A percentile compares a stretch with the other conserved stretches of the same genome.
These are phyloP conservation scores for Coriolopsis trogii DNA, from an alignment of 1,284 basidiomycete species.

Conservation along the genomic window DNA sequence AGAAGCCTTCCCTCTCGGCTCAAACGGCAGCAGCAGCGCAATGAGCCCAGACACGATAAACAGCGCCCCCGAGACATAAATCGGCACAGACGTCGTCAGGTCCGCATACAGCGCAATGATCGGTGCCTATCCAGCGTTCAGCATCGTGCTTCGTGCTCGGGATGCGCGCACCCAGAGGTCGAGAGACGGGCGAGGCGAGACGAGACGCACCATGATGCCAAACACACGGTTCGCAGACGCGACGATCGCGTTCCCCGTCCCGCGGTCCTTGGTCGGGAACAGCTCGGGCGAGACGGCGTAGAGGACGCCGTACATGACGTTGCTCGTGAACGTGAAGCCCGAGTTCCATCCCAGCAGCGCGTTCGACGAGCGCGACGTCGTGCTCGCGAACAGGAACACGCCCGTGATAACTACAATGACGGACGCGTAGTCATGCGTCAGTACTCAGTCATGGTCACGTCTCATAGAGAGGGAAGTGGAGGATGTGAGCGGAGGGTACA, in stretches of 20 bases:
- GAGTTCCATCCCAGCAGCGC: conserved; percentile 76
- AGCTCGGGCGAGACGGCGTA: conserved; percentile 71
- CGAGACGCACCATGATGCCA: conserved; percentile 54
- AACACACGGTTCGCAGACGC: conserved; percentile 65
- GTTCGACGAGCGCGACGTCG: conserved; percentile 63
- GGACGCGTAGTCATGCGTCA: no score
- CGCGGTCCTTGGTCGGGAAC: conserved; percentile 72
- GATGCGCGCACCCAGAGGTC: no score
- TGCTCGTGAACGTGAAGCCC: conserved; percentile 63
- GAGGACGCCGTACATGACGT: conserved; percentile 76
- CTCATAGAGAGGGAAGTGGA: background rate
- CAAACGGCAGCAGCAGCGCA: conserved; percentile 70
- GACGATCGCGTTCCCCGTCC: conserved; percentile 72
- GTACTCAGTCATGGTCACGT: no score
- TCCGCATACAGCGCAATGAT: conserved; percentile 68
- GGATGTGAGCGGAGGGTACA: conserved; percentile 18
- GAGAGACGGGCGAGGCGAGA: background rate
- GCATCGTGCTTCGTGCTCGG: no score
- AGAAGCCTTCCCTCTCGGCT: conserved; percentile 69
- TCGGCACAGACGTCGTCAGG: conserved; percentile 63
- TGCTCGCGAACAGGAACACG: conserved; percentile 68
- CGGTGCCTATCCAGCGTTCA: no score
- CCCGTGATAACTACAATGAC: conserved; percentile 73
- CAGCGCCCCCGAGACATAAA: conserved; percentile 70
- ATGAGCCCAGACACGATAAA: conserved; percentile 65